Evolutionary conservation across 1,139 yeast genomes (phyloP), one percentile per base, ranked within the genome.

Genomic region (Lodderomyces theae): DNA sequence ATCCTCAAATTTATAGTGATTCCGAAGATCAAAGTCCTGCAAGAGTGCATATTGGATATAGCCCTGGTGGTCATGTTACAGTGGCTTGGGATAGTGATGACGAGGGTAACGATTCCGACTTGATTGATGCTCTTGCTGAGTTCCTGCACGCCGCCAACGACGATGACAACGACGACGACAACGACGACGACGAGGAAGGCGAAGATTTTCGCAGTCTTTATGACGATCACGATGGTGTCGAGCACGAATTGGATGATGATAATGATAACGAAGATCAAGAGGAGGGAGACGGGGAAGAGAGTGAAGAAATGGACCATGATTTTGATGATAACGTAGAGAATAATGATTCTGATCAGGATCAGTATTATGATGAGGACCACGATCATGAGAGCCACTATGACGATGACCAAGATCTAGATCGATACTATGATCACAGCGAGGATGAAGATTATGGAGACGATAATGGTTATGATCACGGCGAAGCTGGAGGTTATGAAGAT

Each of bases 81-180:
- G 8, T 28, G 12, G 39, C 40, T 37, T 26, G 40, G 38, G 22
- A 19, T 19, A 8, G 22, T 19, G 22, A 19, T 22, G 38, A 35
- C 2, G 42, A 39, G 13, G 32, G 13, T 5, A 29, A 13, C 34
- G 37, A 38, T 46, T 33, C 28, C 17, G 37, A 19, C 26, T 38
- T 33, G 18, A 26, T 18, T 18, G 38, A 35, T 26, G 38, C 38
- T 3, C 23, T 35, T 11, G 32, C 38, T 25, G 38, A 40, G 3
- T 34, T 39, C 24, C 32, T 32, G 18, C 22, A 25, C 5, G 37
- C 26, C 8, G 25, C 23, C 12, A 34, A 19, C 18, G 25, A 30
- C n/a, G 17, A 37, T 17, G n/a, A n/a, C n/a, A n/a, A n/a, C n/a
- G n/a, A n/a, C n/a, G n/a, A n/a, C n/a, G n/a, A n/a, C n/a, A n/a